A percentile compares a stretch with the other conserved stretches of the same genome.
phyloP scores from a whole-genome alignment of 225 moss, liverwort and hornwort species.

The Bryoerythrophyllum caledonicum region DNA sequence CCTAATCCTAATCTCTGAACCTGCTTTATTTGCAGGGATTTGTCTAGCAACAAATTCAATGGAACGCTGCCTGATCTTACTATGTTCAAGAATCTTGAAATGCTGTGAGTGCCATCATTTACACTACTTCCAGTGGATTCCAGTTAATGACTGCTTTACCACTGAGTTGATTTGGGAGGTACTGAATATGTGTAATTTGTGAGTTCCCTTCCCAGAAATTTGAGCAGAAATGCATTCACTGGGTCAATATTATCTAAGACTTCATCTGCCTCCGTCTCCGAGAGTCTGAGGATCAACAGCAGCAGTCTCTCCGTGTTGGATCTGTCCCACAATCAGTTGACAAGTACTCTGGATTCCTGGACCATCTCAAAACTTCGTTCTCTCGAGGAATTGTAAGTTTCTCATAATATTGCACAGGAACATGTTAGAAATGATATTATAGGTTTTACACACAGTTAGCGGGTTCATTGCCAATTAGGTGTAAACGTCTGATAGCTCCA shows the following conservation, averaged over 20 bases:
- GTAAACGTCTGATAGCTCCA: background rate
- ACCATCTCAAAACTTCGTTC: background rate
- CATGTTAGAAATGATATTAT: background rate
- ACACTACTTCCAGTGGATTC: too few relatives aligned
- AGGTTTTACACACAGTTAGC: background rate
- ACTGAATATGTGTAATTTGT: background rate
- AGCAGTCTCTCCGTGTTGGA: background rate
- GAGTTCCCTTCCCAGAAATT: background rate
- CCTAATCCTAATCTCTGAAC: background rate
- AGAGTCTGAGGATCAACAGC: background rate
- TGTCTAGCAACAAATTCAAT: slow-evolving; percentile 1
- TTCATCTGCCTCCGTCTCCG: background rate
- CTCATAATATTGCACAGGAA: background rate
- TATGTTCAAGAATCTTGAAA: background rate
- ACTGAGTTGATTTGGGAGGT: background rate
- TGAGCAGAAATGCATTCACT: background rate
- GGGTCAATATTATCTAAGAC: background rate
- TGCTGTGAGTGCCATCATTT: background rate
- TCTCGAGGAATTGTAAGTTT: slow-evolving; percentile 11
- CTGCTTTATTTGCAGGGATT: background rate
- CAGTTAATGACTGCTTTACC: background rate
- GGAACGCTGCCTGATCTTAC: background rate
- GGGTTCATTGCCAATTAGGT: background rate
- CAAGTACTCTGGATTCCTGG: background rate
- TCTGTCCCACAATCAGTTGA: background rate